Conservation (phyloP, 2,329 filamentous ascomycete genomes). For the Sporothrix pseudoabietina region DNA sequence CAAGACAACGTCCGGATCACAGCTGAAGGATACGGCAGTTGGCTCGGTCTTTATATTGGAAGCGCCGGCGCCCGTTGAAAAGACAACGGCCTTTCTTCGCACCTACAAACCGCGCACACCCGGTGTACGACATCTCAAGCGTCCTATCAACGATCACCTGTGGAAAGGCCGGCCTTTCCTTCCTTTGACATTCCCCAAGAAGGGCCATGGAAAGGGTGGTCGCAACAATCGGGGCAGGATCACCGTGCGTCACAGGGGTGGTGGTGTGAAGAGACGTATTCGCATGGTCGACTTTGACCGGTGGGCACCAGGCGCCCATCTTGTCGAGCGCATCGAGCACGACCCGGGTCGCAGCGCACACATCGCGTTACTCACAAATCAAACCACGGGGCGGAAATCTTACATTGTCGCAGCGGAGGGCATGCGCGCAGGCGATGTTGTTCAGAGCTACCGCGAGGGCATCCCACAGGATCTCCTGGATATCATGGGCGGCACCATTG, state of each 20-base stretch:
- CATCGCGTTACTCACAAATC: conserved; percentile 80
- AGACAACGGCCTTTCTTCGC: conserved; percentile 59
- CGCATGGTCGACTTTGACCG: conserved; percentile 88
- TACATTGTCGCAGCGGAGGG: conserved; percentile 97
- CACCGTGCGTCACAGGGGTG: conserved; percentile 88
- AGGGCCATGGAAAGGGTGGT: conserved; percentile 89
- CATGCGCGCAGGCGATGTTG: conserved; percentile 84
- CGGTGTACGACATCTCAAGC: conserved; percentile 85
- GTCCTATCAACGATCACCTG: conserved; percentile 93
- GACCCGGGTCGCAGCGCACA: conserved; percentile 92
- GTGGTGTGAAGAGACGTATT: conserved; percentile 89
- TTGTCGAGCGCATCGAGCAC: conserved; percentile 93
- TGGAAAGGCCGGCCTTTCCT: conserved; percentile 89
- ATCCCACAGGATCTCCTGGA: conserved; percentile 84
- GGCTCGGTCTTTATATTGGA: conserved; percentile 9
- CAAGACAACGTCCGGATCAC: conserved; percentile 2
- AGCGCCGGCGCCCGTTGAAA: conserved; percentile 32
- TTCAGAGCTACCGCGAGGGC: conserved; percentile 88
- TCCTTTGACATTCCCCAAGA: conserved; percentile 85
- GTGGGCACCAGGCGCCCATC: conserved; percentile 74
- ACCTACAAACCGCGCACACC: conserved; percentile 94
- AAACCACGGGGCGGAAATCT: conserved; percentile 72
- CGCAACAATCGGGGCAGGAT: conserved; percentile 84
- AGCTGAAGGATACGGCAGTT: conserved; percentile 18
- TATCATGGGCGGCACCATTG: conserved; percentile 88